These are phyloP conservation scores for Phanerochaete sordida DNA, from an alignment of 768 basidiomycete species.

Conservation along the genomic window DNA sequence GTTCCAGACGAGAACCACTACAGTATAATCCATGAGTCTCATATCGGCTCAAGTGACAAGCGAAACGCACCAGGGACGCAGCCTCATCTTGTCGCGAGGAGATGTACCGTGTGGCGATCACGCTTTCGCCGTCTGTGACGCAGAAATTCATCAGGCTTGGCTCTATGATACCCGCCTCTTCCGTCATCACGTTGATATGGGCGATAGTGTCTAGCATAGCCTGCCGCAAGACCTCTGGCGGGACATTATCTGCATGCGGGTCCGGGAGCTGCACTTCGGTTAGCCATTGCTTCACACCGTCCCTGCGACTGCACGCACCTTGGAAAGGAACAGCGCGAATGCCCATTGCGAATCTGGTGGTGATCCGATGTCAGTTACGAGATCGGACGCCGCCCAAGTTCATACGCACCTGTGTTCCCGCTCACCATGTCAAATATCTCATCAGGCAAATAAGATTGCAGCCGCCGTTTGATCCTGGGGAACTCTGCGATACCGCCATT, in stretches of 20 bases:
- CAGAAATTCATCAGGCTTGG: constrained; percentile 95
- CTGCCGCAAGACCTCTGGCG: constrained; percentile 63
- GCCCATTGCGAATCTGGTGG: constrained; percentile 91
- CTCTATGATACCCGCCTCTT: constrained; percentile 72
- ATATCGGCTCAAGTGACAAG: background rate
- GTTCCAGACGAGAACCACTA: constrained; percentile 97
- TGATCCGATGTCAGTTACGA: background rate
- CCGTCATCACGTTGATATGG: constrained; percentile 70
- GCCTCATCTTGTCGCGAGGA: constrained; percentile 90
- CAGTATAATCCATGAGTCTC: background rate
- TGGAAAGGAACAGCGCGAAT: constrained; percentile 88
- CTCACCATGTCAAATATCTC: constrained; percentile 82
- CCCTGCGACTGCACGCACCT: constrained; percentile 38
- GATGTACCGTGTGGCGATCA: constrained; percentile 93
- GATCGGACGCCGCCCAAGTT: background rate
- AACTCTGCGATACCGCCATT: constrained; percentile 94
- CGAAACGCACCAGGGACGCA: constrained; percentile 66
- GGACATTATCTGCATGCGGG: constrained; percentile 72
- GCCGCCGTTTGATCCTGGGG: constrained; percentile 67
- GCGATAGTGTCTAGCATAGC: constrained; percentile 91
- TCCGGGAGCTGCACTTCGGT: constrained; percentile 63
- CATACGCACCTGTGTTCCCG: constrained; percentile 79
- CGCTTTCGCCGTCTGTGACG: constrained; percentile 91
- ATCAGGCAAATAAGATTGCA: constrained; percentile 77
- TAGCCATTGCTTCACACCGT: background rate